phyloP scores from a whole-genome alignment of 2,329 filamentous ascomycete genomes.

The Microsporum canis region DNA sequence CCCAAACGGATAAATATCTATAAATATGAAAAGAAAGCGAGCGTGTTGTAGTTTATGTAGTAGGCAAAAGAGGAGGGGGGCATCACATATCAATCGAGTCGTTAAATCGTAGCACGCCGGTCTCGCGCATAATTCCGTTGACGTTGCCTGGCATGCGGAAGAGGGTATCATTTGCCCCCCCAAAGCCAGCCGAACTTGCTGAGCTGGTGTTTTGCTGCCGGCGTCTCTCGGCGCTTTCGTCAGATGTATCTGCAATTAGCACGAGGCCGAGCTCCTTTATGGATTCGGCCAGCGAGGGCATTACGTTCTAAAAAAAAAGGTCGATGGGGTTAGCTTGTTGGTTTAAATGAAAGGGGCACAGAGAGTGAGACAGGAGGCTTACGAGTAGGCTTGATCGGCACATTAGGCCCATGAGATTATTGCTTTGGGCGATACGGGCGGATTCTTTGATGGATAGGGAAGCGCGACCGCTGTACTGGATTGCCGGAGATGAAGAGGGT shows the following conservation, averaged over 20 bases:
- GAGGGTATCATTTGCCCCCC: conserved; percentile 28
- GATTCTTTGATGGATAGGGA: conserved; percentile 88
- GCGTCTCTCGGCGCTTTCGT: conserved; percentile 34
- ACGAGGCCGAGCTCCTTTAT: conserved; percentile 92
- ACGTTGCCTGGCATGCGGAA: conserved; percentile 62
- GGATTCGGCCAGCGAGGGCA: conserved; percentile 79
- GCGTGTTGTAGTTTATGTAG: neutral
- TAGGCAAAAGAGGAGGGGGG: neutral
- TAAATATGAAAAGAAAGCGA: neutral
- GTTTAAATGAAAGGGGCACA: conserved; percentile 10
- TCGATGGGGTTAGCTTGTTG: neutral
- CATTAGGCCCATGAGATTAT: conserved; percentile 96
- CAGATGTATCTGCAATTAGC: conserved; percentile 76
- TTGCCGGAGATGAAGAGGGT: conserved; percentile 28
- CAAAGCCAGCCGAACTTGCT: conserved; percentile 14
- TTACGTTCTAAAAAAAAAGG: conserved; percentile 57
- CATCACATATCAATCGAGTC: conserved; percentile 67
- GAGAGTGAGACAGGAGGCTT: conserved; percentile 29
- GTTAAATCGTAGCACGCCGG: conserved; percentile 84
- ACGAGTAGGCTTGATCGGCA: conserved; percentile 80
- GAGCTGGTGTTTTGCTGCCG: conserved; percentile 17
- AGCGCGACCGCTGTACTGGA: conserved; percentile 54
- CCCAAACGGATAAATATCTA: neutral
- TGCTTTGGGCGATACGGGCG: conserved; percentile 81
- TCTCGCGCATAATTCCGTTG: conserved; percentile 73